Evolutionary conservation across 805 yeast genomes (phyloP), one percentile per base, ranked within the genome.

Genomic region (Nakazawaea pomicola): DNA sequence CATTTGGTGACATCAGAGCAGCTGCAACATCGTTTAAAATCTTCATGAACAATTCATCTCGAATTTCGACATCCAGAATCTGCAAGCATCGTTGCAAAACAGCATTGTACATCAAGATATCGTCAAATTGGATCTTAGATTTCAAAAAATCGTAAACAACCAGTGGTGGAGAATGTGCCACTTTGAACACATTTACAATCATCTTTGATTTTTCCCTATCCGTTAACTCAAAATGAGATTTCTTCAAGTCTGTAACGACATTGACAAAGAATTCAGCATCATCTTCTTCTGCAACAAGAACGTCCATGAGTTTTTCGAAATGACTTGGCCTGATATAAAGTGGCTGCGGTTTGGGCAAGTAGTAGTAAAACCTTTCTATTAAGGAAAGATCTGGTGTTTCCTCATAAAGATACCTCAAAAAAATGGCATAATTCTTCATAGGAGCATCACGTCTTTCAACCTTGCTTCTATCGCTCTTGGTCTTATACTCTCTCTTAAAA

Each of bases 281-380:
- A 5, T 36, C 37, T 8, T 36, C 25, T 4, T 21, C 6, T 3
- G 25, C 23, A 2, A 32, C 4, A 4, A 36, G 20, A 6, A 35
- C 16, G 10, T 15, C 14, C 33, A 41, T 36, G 10, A 41, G 27
- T n/a, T 15, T 14, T 21, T 41, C 44, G 29, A 36, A 36, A 30
- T 41, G 40, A 7, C 6, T 23, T 6, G 39, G 40, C 15, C 19
- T 18, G 27, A 41, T 41, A 28, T 36, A 36, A 19, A 31, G 27
- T 14, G 44, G 44, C 12, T 12, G 40, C 9, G 44, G 44, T 11
- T 11, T n/a, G 7, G 44, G 44, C 10, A 41, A 28, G 2, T 12
- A 2, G n/a, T 31, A 7, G 17, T 41, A 41, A 18, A 35, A 36
- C 21, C 34, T 23, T 20, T 31, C 33, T 12, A 41, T 25, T 17